Evolutionary conservation across 2,329 filamentous ascomycete genomes (phyloP), one percentile per base, ranked within the genome.

Genomic region (Epichloe baconii): DNA sequence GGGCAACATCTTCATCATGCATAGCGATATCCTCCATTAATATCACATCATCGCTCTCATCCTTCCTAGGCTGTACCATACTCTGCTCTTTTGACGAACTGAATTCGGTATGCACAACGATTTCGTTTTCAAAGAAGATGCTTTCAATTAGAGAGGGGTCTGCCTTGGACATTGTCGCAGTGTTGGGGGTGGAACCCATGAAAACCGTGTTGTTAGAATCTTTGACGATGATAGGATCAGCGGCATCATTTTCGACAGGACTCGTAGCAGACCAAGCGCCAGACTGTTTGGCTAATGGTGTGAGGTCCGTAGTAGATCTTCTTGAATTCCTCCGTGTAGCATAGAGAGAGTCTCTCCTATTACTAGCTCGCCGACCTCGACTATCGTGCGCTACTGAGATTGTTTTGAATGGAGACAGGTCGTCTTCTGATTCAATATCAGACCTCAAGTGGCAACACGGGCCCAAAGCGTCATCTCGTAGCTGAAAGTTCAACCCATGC

Each of bases 181-280:
- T 11, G 12, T 47, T 21, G 15, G 15, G 17, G 15, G 12, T 2
- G 36, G 34, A 31, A 41, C 17, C 23, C 14, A 19, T 44, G 6
- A 31, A 7, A 15, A 38, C 11, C 7, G n/a, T 41, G 43, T 40
- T 38, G 17, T 38, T n/a, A 2, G 15, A 15, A 5, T 35, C 45
- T 2, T 44, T 19, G 12, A 12, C 12, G 7, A 12, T 17, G 12
- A 12, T 31, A 6, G 19, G 21, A 11, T 5, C 14, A 15, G 19
- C 35, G 3, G 10, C 26, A 4, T 42, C 2, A 14, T 31, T 23
- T 54, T 66, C 66, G 48, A 61, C 58, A 55, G 58, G 79, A 55
- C 78, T 85, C 23, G 71, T 71, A 1, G 82, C 72, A 55, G 75
- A 74, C 84, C 85, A 88, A 23, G 74, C 72, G 53, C 70, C 75